Base-by-base conservation (phyloP, 2,329 filamentous ascomycete genomes). In the Xylogone sp. region DNA sequence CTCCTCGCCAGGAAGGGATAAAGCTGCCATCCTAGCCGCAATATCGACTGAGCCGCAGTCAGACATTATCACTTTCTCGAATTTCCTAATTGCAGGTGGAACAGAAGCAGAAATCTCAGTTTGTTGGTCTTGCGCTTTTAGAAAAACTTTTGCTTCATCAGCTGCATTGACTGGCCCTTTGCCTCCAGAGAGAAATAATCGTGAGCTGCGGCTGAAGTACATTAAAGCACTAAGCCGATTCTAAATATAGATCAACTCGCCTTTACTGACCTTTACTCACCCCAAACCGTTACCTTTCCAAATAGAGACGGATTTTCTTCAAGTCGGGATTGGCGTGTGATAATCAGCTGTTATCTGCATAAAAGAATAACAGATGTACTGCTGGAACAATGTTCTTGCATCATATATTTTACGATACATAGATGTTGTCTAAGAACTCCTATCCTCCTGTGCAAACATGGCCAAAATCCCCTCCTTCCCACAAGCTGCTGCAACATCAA, bases 401-500 rank as follows among this genome's bases (percentile, higher is more conserved):
- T n/a, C n/a, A n/a, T n/a, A n/a, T n/a, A n/a, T n/a, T n/a, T n/a
- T n/a, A n/a, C n/a, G n/a, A 27, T 27, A 27, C 10, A 27, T 27
- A 27, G 24, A 27, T 27, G 5, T 27, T 27, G 24, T 27, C 24
- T 27, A 27, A 27, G 24, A 27, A 27, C 24, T 27, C 5, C 24
- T 27, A 27, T 52, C 49, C 12, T 51, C 42, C 18, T 45, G 19
- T 2, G 45, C 56, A 56, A 69, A 69, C n/a, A 70, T 16, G 13
- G 49, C 55, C 47, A 70, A 34, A 6, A 68, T 54, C 1, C 48
- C 48, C n/a, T 51, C 42, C 8, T 66, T 66, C 9, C 55, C 58
- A 49, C 53, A 62, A 10, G 64, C 65, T 20, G 65, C 68, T 16
- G 69, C 69, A 1, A 66, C 60, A 58, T 71, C 68, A 42, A 70